Evolutionary conservation across 805 yeast species (phyloP).

Genomic region (Metschnikowia continentalis): DNA sequence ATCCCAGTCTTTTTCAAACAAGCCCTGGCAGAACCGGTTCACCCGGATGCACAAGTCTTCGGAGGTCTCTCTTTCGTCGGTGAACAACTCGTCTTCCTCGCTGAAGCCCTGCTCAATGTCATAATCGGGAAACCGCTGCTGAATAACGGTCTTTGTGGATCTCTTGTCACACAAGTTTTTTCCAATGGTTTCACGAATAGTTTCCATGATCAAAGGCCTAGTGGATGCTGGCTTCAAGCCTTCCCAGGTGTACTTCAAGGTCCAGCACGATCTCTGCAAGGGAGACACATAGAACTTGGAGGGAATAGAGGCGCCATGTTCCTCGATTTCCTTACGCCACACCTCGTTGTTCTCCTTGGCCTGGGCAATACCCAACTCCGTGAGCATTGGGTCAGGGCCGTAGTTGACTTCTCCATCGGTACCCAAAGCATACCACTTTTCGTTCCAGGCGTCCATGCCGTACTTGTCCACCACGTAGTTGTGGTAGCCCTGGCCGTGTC

Average conservation of each 20-base stretch:
- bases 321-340: constrained; percentile 40
- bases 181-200: constrained; percentile 59
- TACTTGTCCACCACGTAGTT: constrained; percentile 52
- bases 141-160: constrained; percentile 35
- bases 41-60: constrained; percentile 49
- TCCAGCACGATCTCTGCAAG: constrained; percentile 58
- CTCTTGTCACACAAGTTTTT: constrained; percentile 58
- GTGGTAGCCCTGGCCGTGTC: constrained; percentile 73
- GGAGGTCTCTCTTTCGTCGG: constrained; percentile 44
- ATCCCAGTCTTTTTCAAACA: constrained; percentile 26
- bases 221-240: constrained; percentile 24
- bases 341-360: constrained; percentile 45
- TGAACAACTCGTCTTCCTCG: constrained; percentile 49
- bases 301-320: constrained; percentile 55
- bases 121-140: constrained; percentile 38
- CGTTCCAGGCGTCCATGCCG: constrained; percentile 56
- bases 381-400: constrained; percentile 61
- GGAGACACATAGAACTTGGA: constrained; percentile 56
- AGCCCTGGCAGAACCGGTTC: constrained; percentile 38
- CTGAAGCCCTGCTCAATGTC: constrained; percentile 40
- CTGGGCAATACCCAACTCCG: constrained; percentile 52
- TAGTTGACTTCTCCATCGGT: constrained; percentile 54
- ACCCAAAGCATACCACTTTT: constrained; percentile 46
- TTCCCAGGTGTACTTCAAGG: constrained; percentile 50
- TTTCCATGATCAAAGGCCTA: constrained; percentile 37